phyloP scores from a whole-genome alignment of 2,329 filamentous ascomycete species.

The Aspergillus ibericus region DNA sequence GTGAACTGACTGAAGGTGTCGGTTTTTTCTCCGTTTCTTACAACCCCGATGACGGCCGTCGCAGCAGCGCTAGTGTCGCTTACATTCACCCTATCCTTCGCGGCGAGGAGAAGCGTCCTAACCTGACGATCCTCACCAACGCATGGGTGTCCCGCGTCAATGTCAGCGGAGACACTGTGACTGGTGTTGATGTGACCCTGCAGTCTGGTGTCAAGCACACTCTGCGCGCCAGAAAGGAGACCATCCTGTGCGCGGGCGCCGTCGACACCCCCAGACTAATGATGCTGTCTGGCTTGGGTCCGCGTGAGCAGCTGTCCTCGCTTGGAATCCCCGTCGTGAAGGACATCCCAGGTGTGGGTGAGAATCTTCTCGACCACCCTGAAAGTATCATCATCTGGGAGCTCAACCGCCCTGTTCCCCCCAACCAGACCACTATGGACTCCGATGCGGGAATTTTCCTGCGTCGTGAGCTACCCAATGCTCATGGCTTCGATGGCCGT shows the following conservation, averaged over 20 bases:
- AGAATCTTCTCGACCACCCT: constrained; percentile 65
- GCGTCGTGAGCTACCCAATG: constrained; percentile 71
- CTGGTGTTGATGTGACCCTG: constrained; percentile 70
- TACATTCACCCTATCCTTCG: constrained; percentile 90
- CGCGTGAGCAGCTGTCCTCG: constrained; percentile 51
- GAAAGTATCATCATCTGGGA: constrained; percentile 73
- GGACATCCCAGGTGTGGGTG: constrained; percentile 62
- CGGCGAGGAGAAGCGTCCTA: constrained; percentile 77
- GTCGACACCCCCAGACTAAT: constrained; percentile 75
- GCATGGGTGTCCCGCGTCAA: constrained; percentile 84
- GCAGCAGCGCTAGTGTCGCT: constrained; percentile 83
- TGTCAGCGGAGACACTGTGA: constrained; percentile 67
- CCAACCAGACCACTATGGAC: constrained; percentile 85
- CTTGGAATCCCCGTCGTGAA: constrained; percentile 60
- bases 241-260: constrained; percentile 75
- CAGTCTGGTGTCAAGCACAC: constrained; percentile 58
- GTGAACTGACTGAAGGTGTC: constrained; percentile 71
- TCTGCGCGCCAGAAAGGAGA: constrained; percentile 68
- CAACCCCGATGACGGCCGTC: constrained; percentile 81
- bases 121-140: constrained; percentile 82
- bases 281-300: constrained; percentile 55
- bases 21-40: constrained; percentile 91
- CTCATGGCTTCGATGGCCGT: constrained; percentile 67
- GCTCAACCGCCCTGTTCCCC: constrained; percentile 73
- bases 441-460: constrained; percentile 88